Conservation (phyloP, 1,139 yeast genomes). For the Torulaspora pretoriensis region DNA sequence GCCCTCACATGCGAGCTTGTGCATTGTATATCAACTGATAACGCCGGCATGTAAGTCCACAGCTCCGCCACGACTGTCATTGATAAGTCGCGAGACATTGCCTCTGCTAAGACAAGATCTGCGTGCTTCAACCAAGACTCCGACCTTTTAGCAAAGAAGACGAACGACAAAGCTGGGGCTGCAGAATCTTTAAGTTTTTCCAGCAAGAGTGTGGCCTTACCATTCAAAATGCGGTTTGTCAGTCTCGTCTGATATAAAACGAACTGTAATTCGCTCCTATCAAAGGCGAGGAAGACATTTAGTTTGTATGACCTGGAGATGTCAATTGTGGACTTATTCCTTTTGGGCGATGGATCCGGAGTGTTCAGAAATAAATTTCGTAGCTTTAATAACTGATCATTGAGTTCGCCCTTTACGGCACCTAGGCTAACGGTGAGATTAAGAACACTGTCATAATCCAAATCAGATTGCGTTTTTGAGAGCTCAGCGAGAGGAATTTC, state of each 20-base stretch:
- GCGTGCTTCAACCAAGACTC: constrained; percentile 24
- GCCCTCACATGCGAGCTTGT: constrained; percentile 24
- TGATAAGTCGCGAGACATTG: constrained; percentile 21
- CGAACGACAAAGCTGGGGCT: constrained; percentile 25
- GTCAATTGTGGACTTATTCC: constrained; percentile 3
- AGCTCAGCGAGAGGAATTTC: constrained; percentile 18
- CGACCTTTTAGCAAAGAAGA: constrained; percentile 22
- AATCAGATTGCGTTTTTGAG: constrained; percentile 10
- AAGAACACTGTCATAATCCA: constrained; percentile 18
- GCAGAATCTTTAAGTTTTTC: constrained; percentile 25
- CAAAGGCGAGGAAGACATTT: constrained; percentile 21
- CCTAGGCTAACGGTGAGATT: constrained; percentile 27
- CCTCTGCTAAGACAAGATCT: constrained; percentile 21
- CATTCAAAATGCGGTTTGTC: constrained; percentile 27
- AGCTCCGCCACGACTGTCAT: constrained; percentile 22
- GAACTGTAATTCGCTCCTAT: constrained; percentile 24
- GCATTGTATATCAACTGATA: constrained; percentile 21
- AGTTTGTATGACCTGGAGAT: constrained; percentile 19
- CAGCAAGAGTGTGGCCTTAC: constrained; percentile 29
- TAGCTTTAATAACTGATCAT: constrained; percentile 23
- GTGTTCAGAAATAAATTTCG: constrained; percentile 16
- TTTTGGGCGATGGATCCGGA: neutral
- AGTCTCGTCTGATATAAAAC: constrained; percentile 31
- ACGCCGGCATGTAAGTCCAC: constrained; percentile 17
- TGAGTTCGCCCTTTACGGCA: constrained; percentile 26